A percentile compares a stretch with the other conserved stretches of the same genome.
These are phyloP conservation scores for Nakazawaea wickerhamii DNA, from an alignment of 805 yeast genomes.

Conservation along the genomic window DNA sequence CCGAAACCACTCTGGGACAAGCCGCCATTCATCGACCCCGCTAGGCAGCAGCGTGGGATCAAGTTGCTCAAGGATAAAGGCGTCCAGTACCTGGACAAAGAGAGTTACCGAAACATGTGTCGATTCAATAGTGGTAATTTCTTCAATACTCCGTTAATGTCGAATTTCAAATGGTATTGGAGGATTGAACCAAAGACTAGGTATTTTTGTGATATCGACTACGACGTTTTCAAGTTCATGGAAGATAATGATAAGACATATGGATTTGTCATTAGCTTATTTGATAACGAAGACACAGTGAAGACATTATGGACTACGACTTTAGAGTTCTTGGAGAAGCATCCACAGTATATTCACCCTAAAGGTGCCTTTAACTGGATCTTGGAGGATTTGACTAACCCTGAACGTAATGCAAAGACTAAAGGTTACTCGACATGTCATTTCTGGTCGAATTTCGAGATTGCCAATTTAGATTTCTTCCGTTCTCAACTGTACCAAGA, in stretches of 20 bases:
- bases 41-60: slow-evolving; percentile 32
- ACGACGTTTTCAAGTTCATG: slow-evolving; percentile 76
- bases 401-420: slow-evolving; percentile 34
- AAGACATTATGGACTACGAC: slow-evolving; percentile 66
- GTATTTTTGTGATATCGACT: slow-evolving; percentile 63
- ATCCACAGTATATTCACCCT: slow-evolving; percentile 53
- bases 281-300: slow-evolving; percentile 65
- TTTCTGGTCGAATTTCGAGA: slow-evolving; percentile 89
- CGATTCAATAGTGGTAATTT: slow-evolving; percentile 67
- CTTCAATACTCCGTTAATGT: slow-evolving; percentile 56
- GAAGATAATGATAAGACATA: slow-evolving; percentile 60
- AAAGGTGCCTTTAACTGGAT: slow-evolving; percentile 53
- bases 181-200: slow-evolving; percentile 71
- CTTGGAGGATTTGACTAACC: slow-evolving; percentile 47
- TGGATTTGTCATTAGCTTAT: slow-evolving; percentile 66
- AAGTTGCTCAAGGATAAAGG: slow-evolving; percentile 30
- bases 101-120: slow-evolving; percentile 80
- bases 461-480: slow-evolving; percentile 77
- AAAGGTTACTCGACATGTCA: slow-evolving; percentile 59
- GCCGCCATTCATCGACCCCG: slow-evolving; percentile 36
- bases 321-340: slow-evolving; percentile 45
- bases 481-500: slow-evolving; percentile 51
- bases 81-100: slow-evolving; percentile 55
- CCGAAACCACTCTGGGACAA: slow-evolving; percentile 43
- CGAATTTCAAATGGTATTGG: slow-evolving; percentile 70